Percentiles rank a stretch among this genome's conserved stretches.
phyloP scores from a whole-genome alignment of 495 filamentous ascomycete species.

The Filosporella fistucella region DNA sequence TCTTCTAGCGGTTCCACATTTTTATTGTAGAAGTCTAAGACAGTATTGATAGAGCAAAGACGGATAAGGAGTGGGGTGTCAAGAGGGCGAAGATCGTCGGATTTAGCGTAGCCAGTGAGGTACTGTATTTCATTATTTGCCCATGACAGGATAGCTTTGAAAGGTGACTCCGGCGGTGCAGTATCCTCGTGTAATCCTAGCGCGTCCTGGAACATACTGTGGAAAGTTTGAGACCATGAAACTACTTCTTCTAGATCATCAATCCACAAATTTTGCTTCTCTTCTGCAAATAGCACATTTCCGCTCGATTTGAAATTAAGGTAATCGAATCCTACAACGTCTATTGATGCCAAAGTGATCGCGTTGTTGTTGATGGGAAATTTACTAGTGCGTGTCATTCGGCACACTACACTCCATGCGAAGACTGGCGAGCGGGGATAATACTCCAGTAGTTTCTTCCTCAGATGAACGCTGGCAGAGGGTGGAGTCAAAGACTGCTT shows the following conservation, averaged over 20 bases:
- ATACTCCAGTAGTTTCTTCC: constrained; percentile 27
- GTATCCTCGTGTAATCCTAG: constrained; percentile 17
- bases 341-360: not conserved
- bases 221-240: constrained; percentile 44
- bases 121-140: constrained; percentile 47
- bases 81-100: constrained; percentile 49
- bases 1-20: too few relatives aligned
- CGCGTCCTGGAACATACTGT: constrained; percentile 10
- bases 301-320: constrained; percentile 42
- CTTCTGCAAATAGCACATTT: constrained; percentile 72
- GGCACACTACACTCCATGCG: constrained; percentile 25
- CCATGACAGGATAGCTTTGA: constrained; percentile 41
- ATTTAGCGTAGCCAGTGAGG: constrained; percentile 34
- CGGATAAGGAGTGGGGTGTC: not conserved
- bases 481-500: constrained; percentile 30
- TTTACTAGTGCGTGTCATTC: constrained; percentile 28
- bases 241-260: constrained; percentile 69
- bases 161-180: not conserved
- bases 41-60: too few relatives aligned
- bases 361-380: constrained; percentile 1
- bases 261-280: constrained; percentile 88
- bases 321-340: too few relatives aligned
- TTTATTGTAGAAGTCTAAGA: too few relatives aligned
- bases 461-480: constrained; percentile 32
- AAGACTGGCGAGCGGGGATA: constrained; percentile 28